Conservation (phyloP, 176 grass and related monocot species). For the Eleusine indica region DNA sequence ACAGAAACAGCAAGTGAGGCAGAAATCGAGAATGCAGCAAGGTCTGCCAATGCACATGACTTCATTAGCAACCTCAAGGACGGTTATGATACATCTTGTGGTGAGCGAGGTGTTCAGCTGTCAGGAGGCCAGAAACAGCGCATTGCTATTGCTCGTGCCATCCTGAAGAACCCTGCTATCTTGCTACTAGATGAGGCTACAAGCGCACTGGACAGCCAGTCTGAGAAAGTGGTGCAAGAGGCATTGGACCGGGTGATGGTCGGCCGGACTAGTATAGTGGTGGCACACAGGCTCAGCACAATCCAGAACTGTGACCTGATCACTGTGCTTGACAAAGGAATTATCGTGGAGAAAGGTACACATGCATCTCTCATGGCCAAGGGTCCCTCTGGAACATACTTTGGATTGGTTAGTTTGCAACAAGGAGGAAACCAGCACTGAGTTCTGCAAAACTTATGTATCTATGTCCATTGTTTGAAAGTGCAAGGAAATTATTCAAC, state of each 20-base stretch:
- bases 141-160: slow-evolving; percentile 90
- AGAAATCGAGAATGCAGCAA: slow-evolving; percentile 81
- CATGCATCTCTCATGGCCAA: slow-evolving; percentile 90
- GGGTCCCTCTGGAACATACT: slow-evolving; percentile 69
- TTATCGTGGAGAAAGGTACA: slow-evolving; percentile 87
- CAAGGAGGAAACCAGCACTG: slow-evolving; percentile 58
- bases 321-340: slow-evolving; percentile 79
- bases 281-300: slow-evolving; percentile 89
- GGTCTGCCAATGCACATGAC: slow-evolving; percentile 83
- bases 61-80: slow-evolving; percentile 96
- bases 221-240: slow-evolving; percentile 86
- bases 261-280: slow-evolving; percentile 83
- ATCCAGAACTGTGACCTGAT: slow-evolving; percentile 84
- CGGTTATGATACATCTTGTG: slow-evolving; percentile 87
- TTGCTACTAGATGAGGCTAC: slow-evolving; percentile 90
- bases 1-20: slow-evolving; percentile 58
- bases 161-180: slow-evolving; percentile 84
- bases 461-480: neutral
- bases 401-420: slow-evolving; percentile 76
- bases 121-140: slow-evolving; percentile 97
- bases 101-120: slow-evolving; percentile 82
- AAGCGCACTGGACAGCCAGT: slow-evolving; percentile 92
- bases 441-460: slow-evolving; percentile 14
- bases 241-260: slow-evolving; percentile 90
- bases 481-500: neutral